Conservation (phyloP, 1,139 yeast genomes). For the Protomyces lactucae-debilis region DNA sequence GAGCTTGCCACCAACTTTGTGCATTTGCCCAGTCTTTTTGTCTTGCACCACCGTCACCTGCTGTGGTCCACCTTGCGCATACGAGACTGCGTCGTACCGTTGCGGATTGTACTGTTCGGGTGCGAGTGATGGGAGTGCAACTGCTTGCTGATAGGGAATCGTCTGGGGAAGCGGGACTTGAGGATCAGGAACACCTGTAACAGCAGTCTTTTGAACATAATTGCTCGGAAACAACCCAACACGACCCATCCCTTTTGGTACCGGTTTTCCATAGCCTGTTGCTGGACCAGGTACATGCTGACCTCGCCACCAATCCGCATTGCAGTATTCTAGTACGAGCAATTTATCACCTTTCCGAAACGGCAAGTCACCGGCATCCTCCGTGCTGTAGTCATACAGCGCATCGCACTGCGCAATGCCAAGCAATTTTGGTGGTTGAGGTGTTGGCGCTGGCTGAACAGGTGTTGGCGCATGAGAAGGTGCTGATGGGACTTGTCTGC, state of each 20-base stretch:
- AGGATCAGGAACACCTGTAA: neutral
- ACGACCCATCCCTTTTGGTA: constrained; percentile 43
- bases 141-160: constrained; percentile 40
- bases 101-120: constrained; percentile 39
- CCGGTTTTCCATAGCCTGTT: neutral
- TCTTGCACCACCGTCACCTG: constrained; percentile 35
- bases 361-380: constrained; percentile 66
- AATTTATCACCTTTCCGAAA: constrained; percentile 64
- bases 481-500: constrained; percentile 36
- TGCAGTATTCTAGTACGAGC: constrained; percentile 64
- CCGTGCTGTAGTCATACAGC: constrained; percentile 62
- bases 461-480: constrained; percentile 33
- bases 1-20: constrained; percentile 63
- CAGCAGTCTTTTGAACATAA: constrained; percentile 49
- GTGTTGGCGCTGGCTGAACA: neutral
- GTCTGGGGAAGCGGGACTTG: neutral
- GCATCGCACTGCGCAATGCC: constrained; percentile 37
- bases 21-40: constrained; percentile 49
- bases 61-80: constrained; percentile 35
- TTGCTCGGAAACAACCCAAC: constrained; percentile 88
- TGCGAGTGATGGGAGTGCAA: constrained; percentile 34
- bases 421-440: constrained; percentile 20
- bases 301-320: constrained; percentile 75
- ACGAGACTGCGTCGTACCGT: constrained; percentile 37
- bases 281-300: neutral